Percentiles rank a stretch among this genome's conserved stretches.
These are phyloP conservation scores for Panicum hallii DNA, from an alignment of 202 grass and related monocot genomes.

Conservation along the genomic window DNA sequence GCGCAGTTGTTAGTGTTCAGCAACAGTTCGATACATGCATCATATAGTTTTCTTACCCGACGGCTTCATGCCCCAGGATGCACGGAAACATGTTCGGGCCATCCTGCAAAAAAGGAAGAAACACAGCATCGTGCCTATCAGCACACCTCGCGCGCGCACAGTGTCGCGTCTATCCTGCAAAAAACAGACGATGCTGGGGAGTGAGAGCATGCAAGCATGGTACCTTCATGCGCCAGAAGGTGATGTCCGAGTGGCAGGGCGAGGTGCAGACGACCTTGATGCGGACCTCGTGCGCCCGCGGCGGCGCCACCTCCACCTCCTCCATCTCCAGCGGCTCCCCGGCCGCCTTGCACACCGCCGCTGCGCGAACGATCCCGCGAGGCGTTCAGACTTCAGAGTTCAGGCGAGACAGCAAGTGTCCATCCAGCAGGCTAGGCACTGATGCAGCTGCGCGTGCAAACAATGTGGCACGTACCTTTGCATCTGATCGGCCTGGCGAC, in stretches of 20 bases:
- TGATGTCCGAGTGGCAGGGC: conserved; percentile 71
- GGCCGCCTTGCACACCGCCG: conserved; percentile 60
- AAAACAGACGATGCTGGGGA: too few relatives aligned
- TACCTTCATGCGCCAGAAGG: conserved; percentile 63
- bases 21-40: neutral
- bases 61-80: conserved; percentile 49
- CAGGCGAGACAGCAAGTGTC: neutral
- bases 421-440: too few relatives aligned
- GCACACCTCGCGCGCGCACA: too few relatives aligned
- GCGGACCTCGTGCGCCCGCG: conserved; percentile 60
- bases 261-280: conserved; percentile 65
- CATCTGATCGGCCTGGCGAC: conserved; percentile 41
- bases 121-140: too few relatives aligned
- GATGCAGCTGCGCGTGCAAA: too few relatives aligned
- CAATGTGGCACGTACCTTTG: conserved; percentile 28
- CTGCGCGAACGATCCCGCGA: conserved; percentile 9
- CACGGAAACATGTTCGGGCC: conserved; percentile 11
- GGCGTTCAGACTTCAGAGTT: neutral
- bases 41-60: conserved; percentile 28
- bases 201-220: too few relatives aligned
- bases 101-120: neutral
- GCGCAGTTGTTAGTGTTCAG: neutral
- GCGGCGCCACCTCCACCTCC: conserved; percentile 74
- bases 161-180: too few relatives aligned
- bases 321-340: conserved; percentile 64